Conservation (phyloP, 768 basidiomycete species). For the Leccinellum albellum region DNA sequence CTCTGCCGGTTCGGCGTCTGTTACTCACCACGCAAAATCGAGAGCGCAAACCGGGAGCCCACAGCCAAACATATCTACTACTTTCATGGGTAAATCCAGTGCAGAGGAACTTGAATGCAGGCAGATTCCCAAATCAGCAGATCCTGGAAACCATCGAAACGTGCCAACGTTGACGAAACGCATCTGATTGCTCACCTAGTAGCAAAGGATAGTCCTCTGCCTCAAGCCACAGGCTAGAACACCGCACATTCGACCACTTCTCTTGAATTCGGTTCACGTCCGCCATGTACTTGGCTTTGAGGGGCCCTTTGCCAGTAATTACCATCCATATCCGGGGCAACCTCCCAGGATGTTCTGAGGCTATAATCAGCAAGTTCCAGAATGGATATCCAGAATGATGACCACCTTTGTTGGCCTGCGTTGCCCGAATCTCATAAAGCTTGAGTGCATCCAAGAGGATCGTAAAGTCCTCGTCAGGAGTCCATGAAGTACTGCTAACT, state of each 20-base stretch:
- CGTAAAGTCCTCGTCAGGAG: slow-evolving; percentile 91
- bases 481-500: slow-evolving; percentile 95
- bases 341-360: slow-evolving; percentile 18
- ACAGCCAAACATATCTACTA: slow-evolving; percentile 99
- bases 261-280: slow-evolving; percentile 55
- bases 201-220: slow-evolving; percentile 86
- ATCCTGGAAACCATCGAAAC: slow-evolving; percentile 47
- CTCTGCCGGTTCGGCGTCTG: neutral
- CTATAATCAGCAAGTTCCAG: neutral
- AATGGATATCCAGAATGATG: neutral
- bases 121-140: slow-evolving; percentile 88
- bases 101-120: slow-evolving; percentile 89
- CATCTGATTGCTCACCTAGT: slow-evolving; percentile 51
- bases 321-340: slow-evolving; percentile 80
- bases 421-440: slow-evolving; percentile 62
- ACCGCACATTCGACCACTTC: slow-evolving; percentile 73
- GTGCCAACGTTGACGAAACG: neutral
- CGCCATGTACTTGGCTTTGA: slow-evolving; percentile 69
- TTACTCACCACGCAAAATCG: slow-evolving; percentile 74
- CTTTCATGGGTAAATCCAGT: slow-evolving; percentile 96
- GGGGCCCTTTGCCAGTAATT: slow-evolving; percentile 88
- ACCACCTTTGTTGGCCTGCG: slow-evolving; percentile 24
- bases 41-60: slow-evolving; percentile 90
- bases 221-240: slow-evolving; percentile 83
- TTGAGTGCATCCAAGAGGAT: slow-evolving; percentile 75